These are phyloP conservation scores for Chalara sp. DNA, from an alignment of 2,329 filamentous ascomycete genomes.

Conservation along the genomic window DNA sequence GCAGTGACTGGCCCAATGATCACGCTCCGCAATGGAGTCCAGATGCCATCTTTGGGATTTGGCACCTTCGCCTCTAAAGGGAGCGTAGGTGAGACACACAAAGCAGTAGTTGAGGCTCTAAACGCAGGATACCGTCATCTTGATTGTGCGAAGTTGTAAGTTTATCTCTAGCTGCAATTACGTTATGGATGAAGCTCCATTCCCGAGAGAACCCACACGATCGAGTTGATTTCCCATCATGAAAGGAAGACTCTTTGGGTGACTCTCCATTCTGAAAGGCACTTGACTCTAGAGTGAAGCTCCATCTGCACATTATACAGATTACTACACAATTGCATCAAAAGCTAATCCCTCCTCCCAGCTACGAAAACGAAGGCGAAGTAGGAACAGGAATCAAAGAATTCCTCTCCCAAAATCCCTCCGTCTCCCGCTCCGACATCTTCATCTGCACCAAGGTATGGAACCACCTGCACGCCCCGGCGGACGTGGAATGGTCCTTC, in stretches of 20 bases:
- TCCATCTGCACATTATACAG: too few relatives aligned
- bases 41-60: conserved; percentile 37
- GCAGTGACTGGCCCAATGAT: conserved; percentile 24
- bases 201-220: neutral
- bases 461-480: conserved; percentile 63
- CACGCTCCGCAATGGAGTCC: conserved; percentile 30
- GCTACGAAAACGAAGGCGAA: conserved; percentile 73
- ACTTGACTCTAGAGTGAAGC: too few relatives aligned
- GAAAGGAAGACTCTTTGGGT: too few relatives aligned
- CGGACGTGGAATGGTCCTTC: conserved; percentile 61
- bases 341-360: neutral
- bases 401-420: conserved; percentile 52
- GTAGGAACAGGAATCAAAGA: conserved; percentile 72
- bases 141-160: conserved; percentile 60
- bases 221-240: neutral
- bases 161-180: neutral
- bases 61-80: conserved; percentile 30
- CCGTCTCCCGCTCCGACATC: conserved; percentile 67
- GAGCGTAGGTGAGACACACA: conserved; percentile 37
- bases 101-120: conserved; percentile 51
- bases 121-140: conserved; percentile 59
- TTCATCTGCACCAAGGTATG: conserved; percentile 85
- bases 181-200: neutral
- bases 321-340: too few relatives aligned
- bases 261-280: too few relatives aligned